A percentile compares a stretch with the other conserved stretches of the same genome.
Conservation (phyloP, 768 basidiomycete species). For the Amanita rubescens region DNA sequence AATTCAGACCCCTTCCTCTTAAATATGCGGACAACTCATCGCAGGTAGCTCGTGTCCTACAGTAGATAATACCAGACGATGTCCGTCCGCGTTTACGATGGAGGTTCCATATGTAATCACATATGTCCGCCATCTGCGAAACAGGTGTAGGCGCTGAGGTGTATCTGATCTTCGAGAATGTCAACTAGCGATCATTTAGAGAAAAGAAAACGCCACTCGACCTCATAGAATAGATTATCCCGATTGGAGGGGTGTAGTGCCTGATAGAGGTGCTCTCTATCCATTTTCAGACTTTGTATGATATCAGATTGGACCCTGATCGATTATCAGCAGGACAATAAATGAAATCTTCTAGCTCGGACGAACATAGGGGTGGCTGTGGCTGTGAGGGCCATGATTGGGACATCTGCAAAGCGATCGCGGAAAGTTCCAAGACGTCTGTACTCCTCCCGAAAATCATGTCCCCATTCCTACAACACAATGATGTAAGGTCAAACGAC, state of each 20-base stretch:
- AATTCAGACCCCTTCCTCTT: constrained; percentile 56
- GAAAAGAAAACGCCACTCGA: constrained; percentile 15
- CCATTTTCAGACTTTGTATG: constrained; percentile 56
- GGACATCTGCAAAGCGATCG: constrained; percentile 54
- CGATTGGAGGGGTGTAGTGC: constrained; percentile 80
- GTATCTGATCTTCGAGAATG: constrained; percentile 50
- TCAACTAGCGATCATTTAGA: not conserved
- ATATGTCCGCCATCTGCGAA: constrained; percentile 56
- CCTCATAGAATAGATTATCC: constrained; percentile 76
- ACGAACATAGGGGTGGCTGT: constrained; percentile 67
- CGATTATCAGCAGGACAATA: not conserved
- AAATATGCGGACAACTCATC: constrained; percentile 60
- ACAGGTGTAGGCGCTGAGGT: constrained; percentile 41
- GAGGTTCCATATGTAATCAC: constrained; percentile 57
- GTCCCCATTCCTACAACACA: constrained; percentile 67
- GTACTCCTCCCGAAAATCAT: constrained; percentile 73
- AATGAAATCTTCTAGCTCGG: not conserved
- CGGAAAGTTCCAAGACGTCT: constrained; percentile 66
- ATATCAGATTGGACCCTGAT: constrained; percentile 71
- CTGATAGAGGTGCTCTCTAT: constrained; percentile 44
- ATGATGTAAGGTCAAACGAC: not conserved
- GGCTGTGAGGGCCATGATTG: constrained; percentile 85
- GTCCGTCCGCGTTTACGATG: constrained; percentile 50
- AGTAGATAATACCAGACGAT: constrained; percentile 74
- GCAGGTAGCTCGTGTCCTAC: constrained; percentile 59